Evolutionary conservation across 768 basidiomycete genomes (phyloP).

Genomic region (Butyriboletus loyo): DNA sequence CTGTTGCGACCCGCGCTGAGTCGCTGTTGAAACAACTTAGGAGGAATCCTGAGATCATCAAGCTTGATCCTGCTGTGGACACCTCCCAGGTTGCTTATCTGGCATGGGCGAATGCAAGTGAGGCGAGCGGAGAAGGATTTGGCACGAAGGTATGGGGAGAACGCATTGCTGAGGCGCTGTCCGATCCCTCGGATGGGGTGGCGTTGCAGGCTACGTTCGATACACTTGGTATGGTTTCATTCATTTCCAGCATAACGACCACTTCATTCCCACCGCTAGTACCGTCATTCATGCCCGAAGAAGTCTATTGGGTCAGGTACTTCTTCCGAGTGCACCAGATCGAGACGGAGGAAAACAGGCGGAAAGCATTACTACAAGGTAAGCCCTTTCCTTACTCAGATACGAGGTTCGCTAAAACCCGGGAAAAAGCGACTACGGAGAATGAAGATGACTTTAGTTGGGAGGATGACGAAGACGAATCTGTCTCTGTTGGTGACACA

Average conservation of each 20-base stretch:
- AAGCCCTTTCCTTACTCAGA: slow-evolving; percentile 10
- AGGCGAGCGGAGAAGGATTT: slow-evolving; percentile 53
- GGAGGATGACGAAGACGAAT: slow-evolving; percentile 90
- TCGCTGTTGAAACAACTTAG: slow-evolving; percentile 69
- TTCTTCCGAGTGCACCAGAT: slow-evolving; percentile 89
- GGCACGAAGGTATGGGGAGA: slow-evolving; percentile 50
- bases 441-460: slow-evolving; percentile 89
- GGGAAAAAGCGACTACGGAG: slow-evolving; percentile 49
- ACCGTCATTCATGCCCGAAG: slow-evolving; percentile 58
- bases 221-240: slow-evolving; percentile 51
- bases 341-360: slow-evolving; percentile 69
- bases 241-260: neutral
- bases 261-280: slow-evolving; percentile 44
- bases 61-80: slow-evolving; percentile 71
- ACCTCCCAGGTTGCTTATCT: slow-evolving; percentile 51
- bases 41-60: slow-evolving; percentile 71
- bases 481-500: slow-evolving; percentile 15
- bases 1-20: slow-evolving; percentile 73
- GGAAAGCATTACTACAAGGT: slow-evolving; percentile 78
- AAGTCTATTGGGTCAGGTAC: slow-evolving; percentile 83
- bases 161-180: slow-evolving; percentile 46
- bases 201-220: slow-evolving; percentile 53
- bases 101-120: slow-evolving; percentile 58
- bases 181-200: slow-evolving; percentile 49
- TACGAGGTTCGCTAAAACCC: slow-evolving; percentile 2